Percentiles rank a stretch among this genome's conserved stretches.
Evolutionary conservation across 352 stramenopile genomes (phyloP).

Genomic region (Peronospora destructor): DNA sequence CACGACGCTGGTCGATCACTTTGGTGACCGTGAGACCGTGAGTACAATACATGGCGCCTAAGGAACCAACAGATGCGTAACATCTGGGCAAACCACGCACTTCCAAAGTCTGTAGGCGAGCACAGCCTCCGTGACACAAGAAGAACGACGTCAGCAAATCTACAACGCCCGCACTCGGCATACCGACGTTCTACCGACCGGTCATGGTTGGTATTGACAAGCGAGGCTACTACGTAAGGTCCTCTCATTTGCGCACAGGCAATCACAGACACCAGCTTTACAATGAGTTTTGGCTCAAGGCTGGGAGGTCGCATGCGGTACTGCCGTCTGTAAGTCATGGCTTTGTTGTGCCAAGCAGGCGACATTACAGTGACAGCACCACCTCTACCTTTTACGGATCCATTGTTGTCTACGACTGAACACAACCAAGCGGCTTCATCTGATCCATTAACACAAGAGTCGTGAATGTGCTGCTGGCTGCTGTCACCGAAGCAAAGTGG

Average conservation of each 20-base stretch:
- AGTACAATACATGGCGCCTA: constrained; percentile 49
- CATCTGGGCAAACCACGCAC: constrained; percentile 62
- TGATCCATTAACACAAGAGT: too few species aligned
- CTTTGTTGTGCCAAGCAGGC: background rate
- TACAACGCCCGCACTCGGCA: constrained; percentile 56
- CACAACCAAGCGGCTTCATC: too few species aligned
- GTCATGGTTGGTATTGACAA: constrained; percentile 35
- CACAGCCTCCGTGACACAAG: constrained; percentile 14
- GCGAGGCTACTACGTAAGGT: constrained; percentile 38
- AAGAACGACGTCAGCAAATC: constrained; percentile 49
- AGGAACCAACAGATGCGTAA: constrained; percentile 61
- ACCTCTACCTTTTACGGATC: too few species aligned
- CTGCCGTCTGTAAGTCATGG: constrained; percentile 4
- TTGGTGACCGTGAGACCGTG: constrained; percentile 31
- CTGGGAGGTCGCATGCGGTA: constrained; percentile 46
- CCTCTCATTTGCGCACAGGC: constrained; percentile 14
- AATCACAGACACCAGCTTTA: constrained; percentile 30
- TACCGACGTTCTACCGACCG: constrained; percentile 65
- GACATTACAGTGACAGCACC: background rate
- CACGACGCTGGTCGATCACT: constrained; percentile 45
- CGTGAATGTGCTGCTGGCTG: too few species aligned
- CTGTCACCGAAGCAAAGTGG: too few species aligned
- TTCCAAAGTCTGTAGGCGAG: constrained; percentile 60
- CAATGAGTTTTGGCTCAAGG: constrained; percentile 46
- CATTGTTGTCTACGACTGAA: too few species aligned